phyloP scores from a whole-genome alignment of 2,329 filamentous ascomycete genomes.

The Dendrostoma leiphaemia region DNA sequence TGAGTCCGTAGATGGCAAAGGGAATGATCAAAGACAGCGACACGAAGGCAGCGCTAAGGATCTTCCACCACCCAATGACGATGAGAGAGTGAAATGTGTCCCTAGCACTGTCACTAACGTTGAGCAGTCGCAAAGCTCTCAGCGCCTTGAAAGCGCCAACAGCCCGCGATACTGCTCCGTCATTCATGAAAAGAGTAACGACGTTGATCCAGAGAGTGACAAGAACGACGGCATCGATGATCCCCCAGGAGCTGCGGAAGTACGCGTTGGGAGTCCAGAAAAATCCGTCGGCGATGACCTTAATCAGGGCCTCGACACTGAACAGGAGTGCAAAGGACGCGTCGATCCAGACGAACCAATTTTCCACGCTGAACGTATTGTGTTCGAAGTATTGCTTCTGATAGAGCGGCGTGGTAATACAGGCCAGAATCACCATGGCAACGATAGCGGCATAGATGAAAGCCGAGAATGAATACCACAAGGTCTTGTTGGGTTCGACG shows the following conservation, averaged over 20 bases:
- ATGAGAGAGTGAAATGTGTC: constrained; percentile 97
- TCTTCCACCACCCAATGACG: constrained; percentile 90
- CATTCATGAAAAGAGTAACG: constrained; percentile 73
- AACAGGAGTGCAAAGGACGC: constrained; percentile 87
- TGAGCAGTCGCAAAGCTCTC: constrained; percentile 84
- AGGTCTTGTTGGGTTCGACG: constrained; percentile 79
- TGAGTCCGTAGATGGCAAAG: constrained; percentile 94
- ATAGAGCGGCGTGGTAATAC: constrained; percentile 89
- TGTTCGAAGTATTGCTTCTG: constrained; percentile 79
- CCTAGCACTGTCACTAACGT: constrained; percentile 92
- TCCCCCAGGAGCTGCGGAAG: constrained; percentile 92
- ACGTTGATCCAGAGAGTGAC: constrained; percentile 96
- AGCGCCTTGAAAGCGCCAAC: constrained; percentile 97
- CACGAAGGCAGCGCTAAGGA: constrained; percentile 87
- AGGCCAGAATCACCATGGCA: constrained; percentile 95
- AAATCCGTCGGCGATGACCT: constrained; percentile 91
- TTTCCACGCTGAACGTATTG: constrained; percentile 57
- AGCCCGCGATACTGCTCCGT: constrained; percentile 82
- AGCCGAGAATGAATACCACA: constrained; percentile 92
- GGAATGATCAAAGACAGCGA: constrained; percentile 92
- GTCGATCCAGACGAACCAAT: constrained; percentile 97
- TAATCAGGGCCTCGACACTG: constrained; percentile 81
- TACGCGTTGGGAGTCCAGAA: constrained; percentile 98
- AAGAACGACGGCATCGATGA: constrained; percentile 89
- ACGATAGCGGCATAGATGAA: constrained; percentile 94